Evolutionary conservation across 805 yeast species (phyloP), one percentile per base, ranked within the genome.

Genomic region (Candida cerambycidarum): DNA sequence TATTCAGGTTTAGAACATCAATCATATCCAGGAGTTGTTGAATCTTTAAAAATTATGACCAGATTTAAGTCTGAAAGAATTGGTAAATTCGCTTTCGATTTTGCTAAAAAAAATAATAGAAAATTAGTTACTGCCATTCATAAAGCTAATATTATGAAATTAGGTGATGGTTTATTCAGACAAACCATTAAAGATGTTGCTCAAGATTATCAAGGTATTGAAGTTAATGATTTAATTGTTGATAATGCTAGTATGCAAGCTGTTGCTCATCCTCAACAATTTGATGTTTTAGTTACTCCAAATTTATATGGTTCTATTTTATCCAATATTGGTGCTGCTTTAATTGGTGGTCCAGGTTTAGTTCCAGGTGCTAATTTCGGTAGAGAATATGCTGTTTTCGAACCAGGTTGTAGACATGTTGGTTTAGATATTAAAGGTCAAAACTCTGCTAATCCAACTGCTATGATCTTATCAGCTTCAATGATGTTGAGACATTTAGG

Each of bases 201-300:
- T 52, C 82, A 80, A 58, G 92, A 85, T 69, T 86, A 86, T 73
- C 95, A 95, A 53, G 84, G 83, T 46, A 79, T 92, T 53, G 78
- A 76, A 49, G 88, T 83, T 56, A 83, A 82, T 68, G 96, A 90
- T 70, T 87, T 93, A 81, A 93, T 92, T 72, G 98, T 92, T 57
- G 99, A 92, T 73, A 92, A 92, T 66, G 97, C 98, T 49, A 89
- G 97, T 48, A 93, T 92, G 99, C 98, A 92, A 77, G 97, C 97
- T 46, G 99, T 92, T 51, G 90, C 98, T 46, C 79, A 85, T 71
- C 98, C 98, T 56, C 96, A 92, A 71, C 98, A 92, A 76, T 92
- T 92, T 62, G 98, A 93, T 67, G 97, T 93, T 44, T 79, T 92
- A 73, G 98, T 93, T 52, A 89, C 97, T 53, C 99, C 99, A 56